Base-by-base conservation (phyloP, 257 asterid species). In the Ligustrum vulgare region DNA sequence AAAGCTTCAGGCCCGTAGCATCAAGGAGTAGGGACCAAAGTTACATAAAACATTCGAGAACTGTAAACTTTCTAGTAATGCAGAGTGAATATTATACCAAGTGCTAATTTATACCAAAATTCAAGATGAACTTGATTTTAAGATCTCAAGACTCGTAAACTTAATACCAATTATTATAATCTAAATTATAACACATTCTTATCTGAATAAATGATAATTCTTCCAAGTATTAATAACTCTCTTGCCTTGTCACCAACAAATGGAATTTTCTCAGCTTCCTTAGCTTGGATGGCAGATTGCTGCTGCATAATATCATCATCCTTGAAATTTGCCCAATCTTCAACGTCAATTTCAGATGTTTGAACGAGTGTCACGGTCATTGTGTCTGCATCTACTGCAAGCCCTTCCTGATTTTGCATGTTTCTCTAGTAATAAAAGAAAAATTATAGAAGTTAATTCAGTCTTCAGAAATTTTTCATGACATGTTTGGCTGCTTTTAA, bases 241-340 rank as follows among this genome's bases (percentile, higher is more conserved):
- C 88, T 84, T 86, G 81, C 97, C 98, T 92, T 92, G 85, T 92
- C 97, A 69, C 97, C 98, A 73, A 94, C 86, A 69, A 87, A 90
- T 16, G 87, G 90, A 72, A 86, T 81, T 82, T 89, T 94, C 76
- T 51, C 89, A 73, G 97, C 91, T 85, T 92, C 89, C 77, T 82
- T 88, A 70, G 95, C 93, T 41, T 80, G 91, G 75, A 94, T 94
- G 67, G 86, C 86, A 56, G 88, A 79, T 32, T 90, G 94, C 75
- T 94, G 98, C 79, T 84, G 87, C 90, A 92, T 82, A 76, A 90
- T 83, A 66, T 90, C 97, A 79, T 86, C 91, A 79, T 94, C 98
- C 89, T 82, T 84, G 68, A 80, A 82, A 73, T 77, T 84, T 60
- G 71, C 83, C 96, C 96, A 92, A 75, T 85, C 90, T 80, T 86